Conservation (phyloP, 768 basidiomycete species). For the Harrya chromipes region DNA sequence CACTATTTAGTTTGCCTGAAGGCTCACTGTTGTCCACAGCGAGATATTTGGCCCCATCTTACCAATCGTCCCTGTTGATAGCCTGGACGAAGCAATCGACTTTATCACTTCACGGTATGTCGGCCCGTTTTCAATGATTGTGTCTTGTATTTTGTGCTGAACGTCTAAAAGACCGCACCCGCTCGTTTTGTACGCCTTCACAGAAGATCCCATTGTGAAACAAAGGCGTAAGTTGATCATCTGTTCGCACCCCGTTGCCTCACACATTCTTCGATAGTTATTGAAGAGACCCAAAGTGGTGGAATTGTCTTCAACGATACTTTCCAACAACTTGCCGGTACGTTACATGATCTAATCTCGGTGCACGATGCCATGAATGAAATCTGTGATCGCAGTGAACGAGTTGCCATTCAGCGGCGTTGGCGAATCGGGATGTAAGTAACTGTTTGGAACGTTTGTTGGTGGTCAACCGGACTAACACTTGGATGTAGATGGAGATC, state of each 20-base stretch:
- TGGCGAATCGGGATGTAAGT: constrained; percentile 65
- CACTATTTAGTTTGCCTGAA: neutral
- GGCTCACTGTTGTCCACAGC: constrained; percentile 31
- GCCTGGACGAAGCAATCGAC: constrained; percentile 51
- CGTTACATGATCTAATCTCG: constrained; percentile 8
- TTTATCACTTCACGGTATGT: constrained; percentile 52
- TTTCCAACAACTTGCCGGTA: constrained; percentile 51
- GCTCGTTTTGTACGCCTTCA: constrained; percentile 64
- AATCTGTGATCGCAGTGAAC: constrained; percentile 18
- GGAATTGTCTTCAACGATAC: constrained; percentile 58
- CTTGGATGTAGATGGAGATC: constrained; percentile 46
- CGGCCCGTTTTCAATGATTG: neutral
- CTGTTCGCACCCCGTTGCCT: constrained; percentile 1
- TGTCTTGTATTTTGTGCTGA: constrained; percentile 3
- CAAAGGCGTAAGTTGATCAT: constrained; percentile 32
- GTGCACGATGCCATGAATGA: neutral
- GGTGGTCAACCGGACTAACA: constrained; percentile 3
- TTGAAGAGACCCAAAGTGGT: constrained; percentile 56
- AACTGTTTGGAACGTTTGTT: neutral
- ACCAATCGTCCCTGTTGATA: constrained; percentile 57
- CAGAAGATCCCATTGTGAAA: constrained; percentile 42
- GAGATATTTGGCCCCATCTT: constrained; percentile 75
- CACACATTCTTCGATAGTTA: constrained; percentile 35
- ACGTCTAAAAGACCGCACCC: constrained; percentile 46
- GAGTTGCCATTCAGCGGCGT: constrained; percentile 52